Evolutionary conservation across 208 protist genomes (phyloP).

Genomic region (Leishmania aethiopica): DNA sequence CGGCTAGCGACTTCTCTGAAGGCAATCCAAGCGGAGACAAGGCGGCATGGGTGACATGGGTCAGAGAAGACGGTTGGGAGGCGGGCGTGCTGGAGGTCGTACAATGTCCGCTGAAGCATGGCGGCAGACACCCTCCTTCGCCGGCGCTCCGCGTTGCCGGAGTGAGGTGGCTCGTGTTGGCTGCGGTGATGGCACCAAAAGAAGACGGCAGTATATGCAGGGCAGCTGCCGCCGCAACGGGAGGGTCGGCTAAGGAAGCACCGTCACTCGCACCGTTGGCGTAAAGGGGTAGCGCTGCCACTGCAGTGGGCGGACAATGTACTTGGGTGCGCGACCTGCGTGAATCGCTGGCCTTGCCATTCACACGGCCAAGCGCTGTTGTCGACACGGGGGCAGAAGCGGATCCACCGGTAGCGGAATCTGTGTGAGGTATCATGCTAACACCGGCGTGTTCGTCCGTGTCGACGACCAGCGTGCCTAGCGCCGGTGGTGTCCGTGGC

Average conservation of each 20-base stretch:
- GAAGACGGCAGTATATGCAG: not conserved
- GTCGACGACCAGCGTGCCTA: not conserved
- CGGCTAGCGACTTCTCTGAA: conserved; percentile 11
- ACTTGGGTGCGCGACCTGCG: not conserved
- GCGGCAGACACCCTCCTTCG: not conserved
- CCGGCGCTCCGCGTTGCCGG: not conserved
- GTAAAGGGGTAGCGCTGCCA: not conserved
- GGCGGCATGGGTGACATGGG: conserved; percentile 14
- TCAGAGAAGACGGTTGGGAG: conserved; percentile 14
- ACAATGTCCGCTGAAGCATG: conserved; percentile 1
- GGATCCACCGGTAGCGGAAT: not conserved
- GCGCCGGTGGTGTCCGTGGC: not conserved
- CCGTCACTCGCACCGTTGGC: not conserved
- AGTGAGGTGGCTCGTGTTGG: not conserved
- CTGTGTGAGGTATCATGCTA: not conserved
- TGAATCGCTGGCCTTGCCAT: not conserved
- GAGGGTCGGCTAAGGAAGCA: too few species aligned
- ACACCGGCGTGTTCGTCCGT: not conserved
- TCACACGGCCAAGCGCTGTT: not conserved
- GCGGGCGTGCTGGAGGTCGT: not conserved
- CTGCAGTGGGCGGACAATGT: not conserved
- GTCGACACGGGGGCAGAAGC: not conserved
- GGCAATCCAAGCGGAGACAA: conserved; percentile 6
- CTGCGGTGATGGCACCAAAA: not conserved
- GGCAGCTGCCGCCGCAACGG: not conserved